Conservation (phyloP, 1,284 basidiomycete genomes). For the Earliella scabrosa region DNA sequence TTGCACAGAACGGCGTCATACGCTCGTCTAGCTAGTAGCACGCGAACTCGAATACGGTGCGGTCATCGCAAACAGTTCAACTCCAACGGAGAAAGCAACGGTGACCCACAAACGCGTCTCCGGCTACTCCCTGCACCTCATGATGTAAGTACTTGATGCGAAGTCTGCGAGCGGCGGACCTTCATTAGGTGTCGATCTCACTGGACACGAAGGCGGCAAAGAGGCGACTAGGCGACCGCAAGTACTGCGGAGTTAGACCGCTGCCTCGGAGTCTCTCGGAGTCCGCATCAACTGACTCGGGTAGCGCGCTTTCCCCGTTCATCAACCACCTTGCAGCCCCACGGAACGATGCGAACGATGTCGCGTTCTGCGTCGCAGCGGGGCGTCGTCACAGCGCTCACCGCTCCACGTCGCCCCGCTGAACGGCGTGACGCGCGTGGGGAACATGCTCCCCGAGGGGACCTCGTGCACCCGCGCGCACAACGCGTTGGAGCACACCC, state of each 20-base stretch:
- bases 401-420: conserved; percentile 84
- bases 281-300: conserved; percentile 63
- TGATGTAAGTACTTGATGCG: not conserved
- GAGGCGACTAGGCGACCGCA: too few relatives aligned
- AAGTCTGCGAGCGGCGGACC: not conserved
- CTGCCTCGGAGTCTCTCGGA: too few relatives aligned
- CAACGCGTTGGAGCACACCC: conserved; percentile 80
- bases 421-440: conserved; percentile 62
- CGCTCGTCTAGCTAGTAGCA: too few relatives aligned
- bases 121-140: not conserved
- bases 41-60: not conserved
- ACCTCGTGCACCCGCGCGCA: conserved; percentile 86
- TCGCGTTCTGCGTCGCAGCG: conserved; percentile 63
- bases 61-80: not conserved
- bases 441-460: conserved; percentile 73
- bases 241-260: conserved; percentile 81
- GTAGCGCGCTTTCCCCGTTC: conserved; percentile 73
- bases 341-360: conserved; percentile 71
- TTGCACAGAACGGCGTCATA: too few relatives aligned
- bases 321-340: conserved; percentile 79
- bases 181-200: not conserved
- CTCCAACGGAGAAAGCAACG: not conserved
- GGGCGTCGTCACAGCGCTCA: conserved; percentile 69
- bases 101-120: not conserved
- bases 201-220: too few relatives aligned